These are phyloP conservation scores for Mikania micrantha DNA, from an alignment of 129 eudicot genomes.

Conservation along the genomic window DNA sequence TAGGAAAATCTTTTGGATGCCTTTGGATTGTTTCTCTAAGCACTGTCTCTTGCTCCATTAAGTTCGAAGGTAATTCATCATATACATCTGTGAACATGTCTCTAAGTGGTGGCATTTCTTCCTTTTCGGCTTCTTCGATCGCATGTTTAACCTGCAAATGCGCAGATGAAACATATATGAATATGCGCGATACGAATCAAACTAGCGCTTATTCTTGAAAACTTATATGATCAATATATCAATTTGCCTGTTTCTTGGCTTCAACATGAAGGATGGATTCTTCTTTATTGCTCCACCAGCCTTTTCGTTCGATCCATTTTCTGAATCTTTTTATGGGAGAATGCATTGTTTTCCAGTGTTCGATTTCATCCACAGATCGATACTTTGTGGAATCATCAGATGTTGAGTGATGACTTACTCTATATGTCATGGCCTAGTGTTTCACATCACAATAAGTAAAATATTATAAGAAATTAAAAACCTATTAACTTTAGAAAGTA, in stretches of 20 bases:
- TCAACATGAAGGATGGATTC: conserved; percentile 37
- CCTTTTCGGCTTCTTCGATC: background rate
- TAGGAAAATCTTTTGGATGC: background rate
- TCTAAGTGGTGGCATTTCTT: background rate
- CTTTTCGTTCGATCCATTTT: conserved; percentile 45
- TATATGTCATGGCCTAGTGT: conserved; percentile 57
- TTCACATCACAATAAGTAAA: background rate
- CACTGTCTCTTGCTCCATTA: background rate
- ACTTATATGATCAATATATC: background rate
- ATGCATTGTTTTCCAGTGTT: conserved; percentile 46
- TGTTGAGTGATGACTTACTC: conserved; percentile 76
- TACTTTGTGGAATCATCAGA: conserved; percentile 81
- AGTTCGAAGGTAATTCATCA: background rate
- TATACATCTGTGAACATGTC: background rate
- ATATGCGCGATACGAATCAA: too few relatives aligned
- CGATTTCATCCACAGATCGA: conserved; percentile 46
- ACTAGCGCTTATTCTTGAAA: background rate
- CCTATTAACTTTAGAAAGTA: too few relatives aligned
- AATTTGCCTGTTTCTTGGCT: conserved; percentile 42
- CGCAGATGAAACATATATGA: too few relatives aligned
- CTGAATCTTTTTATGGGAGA: conserved; percentile 43
- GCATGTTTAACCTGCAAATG: background rate
- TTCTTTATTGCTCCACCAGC: conserved; percentile 47
- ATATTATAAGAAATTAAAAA: background rate
- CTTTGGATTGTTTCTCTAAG: conserved; percentile 4